Base-by-base conservation (phyloP, 768 basidiomycete species). In the Termitomyces titanicus region DNA sequence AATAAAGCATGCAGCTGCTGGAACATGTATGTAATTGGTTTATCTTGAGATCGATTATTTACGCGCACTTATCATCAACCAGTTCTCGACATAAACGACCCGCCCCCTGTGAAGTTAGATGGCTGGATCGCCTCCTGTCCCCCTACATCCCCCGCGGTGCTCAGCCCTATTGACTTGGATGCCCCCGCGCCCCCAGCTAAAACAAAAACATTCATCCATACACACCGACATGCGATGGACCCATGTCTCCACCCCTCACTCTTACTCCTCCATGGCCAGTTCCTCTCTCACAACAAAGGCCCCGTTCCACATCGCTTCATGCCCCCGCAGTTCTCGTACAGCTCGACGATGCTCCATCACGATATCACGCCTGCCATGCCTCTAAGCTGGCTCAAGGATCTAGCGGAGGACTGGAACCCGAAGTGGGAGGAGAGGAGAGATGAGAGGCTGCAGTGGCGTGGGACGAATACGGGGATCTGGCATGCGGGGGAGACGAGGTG, bases 381-480 rank as follows among this genome's bases (percentile, higher is more conserved):
- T 0, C 71, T 79, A 33, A 77, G 75, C 47, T 83, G 79, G 78
- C 58, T 73, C 0, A 66, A 63, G 4, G 73, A 74, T 3, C 55
- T 70, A 13, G 67, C 72, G 2, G 57, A 60, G 7, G 72, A 82
- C 57, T 79, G 22, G 33, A 46, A 86, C 63, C 76, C 81, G 3
- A 73, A 72, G 0, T 91, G 87, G 85, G 77, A 79, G 2, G 72
- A 78, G 46, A 87, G 84, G 67, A 54, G 63, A 1, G 79, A 86
- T 59, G 78, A 81, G 49, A 64, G 79, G 25, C 55, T 90, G 43
- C 76, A 81, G 47, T 92, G 89, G 89, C 72, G 89, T 25, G 89
- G 89, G 2, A 79, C 80, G 38, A 88, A 83, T 27, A 89, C 88
- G 3, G 88, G 89, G 20, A 85, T 82, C 3, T 74, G 68, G 64